These are phyloP conservation scores for Malus hybrid DNA, from an alignment of 331 rosid genomes.

Conservation along the genomic window DNA sequence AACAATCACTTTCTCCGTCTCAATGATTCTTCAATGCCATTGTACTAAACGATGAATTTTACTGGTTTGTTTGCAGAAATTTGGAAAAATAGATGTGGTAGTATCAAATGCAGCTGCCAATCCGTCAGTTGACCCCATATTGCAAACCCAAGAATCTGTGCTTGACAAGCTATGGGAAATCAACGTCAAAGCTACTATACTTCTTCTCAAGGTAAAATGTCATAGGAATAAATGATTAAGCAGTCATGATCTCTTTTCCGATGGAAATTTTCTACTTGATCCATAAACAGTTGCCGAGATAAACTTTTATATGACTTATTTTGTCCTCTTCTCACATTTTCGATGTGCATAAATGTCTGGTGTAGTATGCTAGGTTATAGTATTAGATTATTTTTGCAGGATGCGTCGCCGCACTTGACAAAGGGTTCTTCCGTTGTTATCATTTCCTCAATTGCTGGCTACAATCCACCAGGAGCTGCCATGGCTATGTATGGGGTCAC, in stretches of 20 bases:
- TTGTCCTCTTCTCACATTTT: too few species aligned
- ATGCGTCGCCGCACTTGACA: constrained; percentile 62
- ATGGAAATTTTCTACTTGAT: not conserved
- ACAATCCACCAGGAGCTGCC: constrained; percentile 42
- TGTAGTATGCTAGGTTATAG: not conserved
- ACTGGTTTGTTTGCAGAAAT: constrained; percentile 50
- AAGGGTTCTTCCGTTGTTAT: constrained; percentile 80
- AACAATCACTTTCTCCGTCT: too few species aligned
- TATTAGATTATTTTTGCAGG: constrained; percentile 38
- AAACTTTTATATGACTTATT: too few species aligned
- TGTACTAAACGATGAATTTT: constrained; percentile 7
- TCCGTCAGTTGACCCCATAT: constrained; percentile 62
- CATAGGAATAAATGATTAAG: not conserved
- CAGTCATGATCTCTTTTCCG: not conserved
- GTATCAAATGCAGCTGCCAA: constrained; percentile 95
- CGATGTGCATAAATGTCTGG: not conserved
- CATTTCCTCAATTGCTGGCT: constrained; percentile 77
- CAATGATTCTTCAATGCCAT: constrained; percentile 1
- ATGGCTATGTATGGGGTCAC: constrained; percentile 98
- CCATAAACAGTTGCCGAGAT: too few species aligned
- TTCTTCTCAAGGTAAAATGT: constrained; percentile 64
- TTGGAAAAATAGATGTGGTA: constrained; percentile 75
- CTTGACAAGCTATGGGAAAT: constrained; percentile 96
- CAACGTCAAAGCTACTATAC: constrained; percentile 89
- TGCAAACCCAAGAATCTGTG: constrained; percentile 54